Base-by-base conservation (phyloP, 2,329 filamentous ascomycete species). In the Calonectria montana region DNA sequence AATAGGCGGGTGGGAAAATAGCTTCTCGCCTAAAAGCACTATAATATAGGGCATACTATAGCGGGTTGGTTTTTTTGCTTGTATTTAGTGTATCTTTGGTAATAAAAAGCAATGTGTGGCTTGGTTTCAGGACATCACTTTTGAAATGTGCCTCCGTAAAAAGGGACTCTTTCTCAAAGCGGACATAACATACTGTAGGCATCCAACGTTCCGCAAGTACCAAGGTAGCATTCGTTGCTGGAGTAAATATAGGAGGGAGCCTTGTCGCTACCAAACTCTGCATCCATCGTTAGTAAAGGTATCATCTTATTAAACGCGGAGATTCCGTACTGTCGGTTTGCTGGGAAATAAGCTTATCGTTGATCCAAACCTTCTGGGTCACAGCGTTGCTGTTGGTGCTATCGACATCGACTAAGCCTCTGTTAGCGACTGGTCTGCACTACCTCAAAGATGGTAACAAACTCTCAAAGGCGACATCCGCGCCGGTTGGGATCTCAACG, bases 151-250 rank as follows among this genome's bases (percentile, higher is more conserved):
- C n/a, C n/a, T n/a, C n/a, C n/a, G n/a, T n/a, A n/a, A n/a, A n/a
- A n/a, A n/a, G n/a, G 1, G n/a, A 2, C 18, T 27, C 3, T 16
- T 25, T 9, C 27, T 66, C 67, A 18, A 67, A 31, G 23, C 41
- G 21, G 3, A 41, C 37, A 16, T 29, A 47, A 53, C 66, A 15
- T 67, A 63, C 64, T 62, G 37, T 64, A 69, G 8, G 59, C 55
- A 15, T 70, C 43, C 12, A 70, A 16, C 1, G 67, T 70, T 23
- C 67, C 67, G 12, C 67, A 70, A 2, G 63, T 65, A 0, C 67
- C 67, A 7, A 29, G 67, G 43, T 70, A 70, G 50, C 67, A 70
- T 41, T 70, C 67, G 50, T 70, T 70, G 43, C 67, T 70, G 1
- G 67, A 70, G 41, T 70, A 70, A 23, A 70, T 55, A 18, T 66